These are phyloP conservation scores for Anthracocystis walkeri DNA, from an alignment of 1,284 basidiomycete species.

Conservation along the genomic window DNA sequence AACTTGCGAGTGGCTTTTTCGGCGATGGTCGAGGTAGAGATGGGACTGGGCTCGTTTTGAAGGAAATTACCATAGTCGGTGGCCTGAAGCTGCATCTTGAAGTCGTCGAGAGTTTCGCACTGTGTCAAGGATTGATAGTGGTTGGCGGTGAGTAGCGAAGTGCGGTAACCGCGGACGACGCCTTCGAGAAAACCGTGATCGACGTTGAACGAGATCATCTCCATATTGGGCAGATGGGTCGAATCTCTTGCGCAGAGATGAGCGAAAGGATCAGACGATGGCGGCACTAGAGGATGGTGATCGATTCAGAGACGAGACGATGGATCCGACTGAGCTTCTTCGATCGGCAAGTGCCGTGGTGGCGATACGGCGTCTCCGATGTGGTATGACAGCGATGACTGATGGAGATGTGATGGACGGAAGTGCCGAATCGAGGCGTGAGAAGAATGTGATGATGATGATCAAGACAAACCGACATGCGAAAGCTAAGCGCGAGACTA, in stretches of 20 bases:
- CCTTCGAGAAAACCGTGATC: slow-evolving; percentile 74
- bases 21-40: slow-evolving; percentile 92
- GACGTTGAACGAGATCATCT: slow-evolving; percentile 67
- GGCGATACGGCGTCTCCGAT: background rate
- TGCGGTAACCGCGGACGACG: slow-evolving; percentile 93
- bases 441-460: slow-evolving; percentile 2
- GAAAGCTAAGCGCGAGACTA: background rate
- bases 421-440: slow-evolving; percentile 2
- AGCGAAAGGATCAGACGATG: background rate
- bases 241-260: background rate
- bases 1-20: slow-evolving; percentile 95
- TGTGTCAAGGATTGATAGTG: slow-evolving; percentile 96
- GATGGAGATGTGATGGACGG: background rate
- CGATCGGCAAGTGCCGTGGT: background rate
- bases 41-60: slow-evolving; percentile 93
- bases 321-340: slow-evolving; percentile 1
- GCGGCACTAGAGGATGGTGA: background rate
- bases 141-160: slow-evolving; percentile 85
- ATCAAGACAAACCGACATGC: background rate
- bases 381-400: background rate
- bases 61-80: slow-evolving; percentile 99
- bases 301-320: background rate
- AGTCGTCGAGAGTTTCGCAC: slow-evolving; percentile 93
- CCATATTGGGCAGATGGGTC: slow-evolving; percentile 48
- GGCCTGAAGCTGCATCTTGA: slow-evolving; percentile 80